Evolutionary conservation across 768 basidiomycete genomes (phyloP).

Genomic region (Xanthoconium stramineum): DNA sequence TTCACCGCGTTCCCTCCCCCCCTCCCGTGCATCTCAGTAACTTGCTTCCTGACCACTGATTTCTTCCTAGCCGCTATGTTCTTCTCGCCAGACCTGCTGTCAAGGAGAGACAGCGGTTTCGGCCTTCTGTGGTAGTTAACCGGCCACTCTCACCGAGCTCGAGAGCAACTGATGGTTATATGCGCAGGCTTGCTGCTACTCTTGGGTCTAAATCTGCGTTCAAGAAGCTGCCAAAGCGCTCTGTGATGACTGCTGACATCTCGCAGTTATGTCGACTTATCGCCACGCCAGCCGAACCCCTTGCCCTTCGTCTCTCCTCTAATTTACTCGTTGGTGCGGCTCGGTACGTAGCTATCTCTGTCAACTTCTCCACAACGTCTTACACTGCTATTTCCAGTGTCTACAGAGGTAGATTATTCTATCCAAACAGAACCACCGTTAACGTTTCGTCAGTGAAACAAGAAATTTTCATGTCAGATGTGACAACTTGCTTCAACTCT

Average conservation of each 20-base stretch:
- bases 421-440: background rate
- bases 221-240: slow-evolving; percentile 77
- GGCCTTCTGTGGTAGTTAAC: slow-evolving; percentile 74
- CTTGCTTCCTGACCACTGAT: background rate
- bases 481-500: slow-evolving; percentile 70
- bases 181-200: slow-evolving; percentile 82
- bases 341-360: slow-evolving; percentile 47
- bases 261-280: slow-evolving; percentile 77
- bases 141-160: background rate
- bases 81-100: slow-evolving; percentile 78
- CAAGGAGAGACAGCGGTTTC: slow-evolving; percentile 81
- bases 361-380: background rate
- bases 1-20: background rate
- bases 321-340: slow-evolving; percentile 89
- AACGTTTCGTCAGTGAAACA: slow-evolving; percentile 60
- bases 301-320: slow-evolving; percentile 83
- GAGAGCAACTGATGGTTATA: slow-evolving; percentile 7
- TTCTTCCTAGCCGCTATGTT: slow-evolving; percentile 54
- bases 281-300: slow-evolving; percentile 76
- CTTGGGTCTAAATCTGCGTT: slow-evolving; percentile 85
- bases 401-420: slow-evolving; percentile 41
- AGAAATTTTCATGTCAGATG: slow-evolving; percentile 79
- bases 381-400: slow-evolving; percentile 31
- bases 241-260: slow-evolving; percentile 84
- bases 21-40: slow-evolving; percentile 5